These are phyloP conservation scores for Pelagophyceae sp. DNA, from an alignment of 352 stramenopile species.

Conservation along the genomic window DNA sequence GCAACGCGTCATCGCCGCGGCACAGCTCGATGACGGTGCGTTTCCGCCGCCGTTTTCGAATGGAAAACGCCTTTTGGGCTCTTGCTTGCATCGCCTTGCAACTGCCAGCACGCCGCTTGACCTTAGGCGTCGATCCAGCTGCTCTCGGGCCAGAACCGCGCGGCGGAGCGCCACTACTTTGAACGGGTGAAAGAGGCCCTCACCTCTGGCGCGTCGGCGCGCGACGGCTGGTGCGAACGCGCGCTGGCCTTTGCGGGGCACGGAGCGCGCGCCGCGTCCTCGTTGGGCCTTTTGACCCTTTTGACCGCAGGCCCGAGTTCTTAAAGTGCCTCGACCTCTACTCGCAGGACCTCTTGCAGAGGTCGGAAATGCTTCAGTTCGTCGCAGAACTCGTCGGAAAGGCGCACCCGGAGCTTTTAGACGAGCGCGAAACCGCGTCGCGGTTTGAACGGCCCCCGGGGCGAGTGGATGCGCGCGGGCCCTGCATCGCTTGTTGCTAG, in stretches of 20 bases:
- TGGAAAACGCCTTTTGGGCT: too few relatives aligned
- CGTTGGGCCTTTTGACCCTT: too few relatives aligned
- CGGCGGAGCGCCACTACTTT: slow-evolving; percentile 70
- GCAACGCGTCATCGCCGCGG: too few relatives aligned
- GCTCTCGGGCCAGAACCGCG: slow-evolving; percentile 36
- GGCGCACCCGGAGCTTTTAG: slow-evolving; percentile 56
- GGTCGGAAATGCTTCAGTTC: slow-evolving; percentile 68
- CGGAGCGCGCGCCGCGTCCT: slow-evolving; percentile 54
- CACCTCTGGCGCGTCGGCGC: slow-evolving; percentile 26
- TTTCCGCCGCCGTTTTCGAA: too few relatives aligned
- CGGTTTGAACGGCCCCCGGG: slow-evolving; percentile 36
- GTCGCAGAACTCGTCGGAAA: slow-evolving; percentile 60
- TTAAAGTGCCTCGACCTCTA: slow-evolving; percentile 97
- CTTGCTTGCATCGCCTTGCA: too few relatives aligned
- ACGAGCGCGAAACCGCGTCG: slow-evolving; percentile 39
- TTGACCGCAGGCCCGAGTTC: slow-evolving; percentile 92
- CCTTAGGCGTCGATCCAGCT: background rate
- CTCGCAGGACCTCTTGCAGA: slow-evolving; percentile 84
- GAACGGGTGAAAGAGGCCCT: slow-evolving; percentile 84
- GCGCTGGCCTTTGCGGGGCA: slow-evolving; percentile 44
- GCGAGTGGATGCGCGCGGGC: too few relatives aligned
- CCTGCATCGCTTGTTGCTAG: too few relatives aligned
- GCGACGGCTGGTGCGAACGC: slow-evolving; percentile 40
- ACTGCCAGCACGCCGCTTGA: too few relatives aligned
- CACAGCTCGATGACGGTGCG: too few relatives aligned